phyloP scores from a whole-genome alignment of 2,329 filamentous ascomycete genomes.

The Pseudogymnoascus sp. region DNA sequence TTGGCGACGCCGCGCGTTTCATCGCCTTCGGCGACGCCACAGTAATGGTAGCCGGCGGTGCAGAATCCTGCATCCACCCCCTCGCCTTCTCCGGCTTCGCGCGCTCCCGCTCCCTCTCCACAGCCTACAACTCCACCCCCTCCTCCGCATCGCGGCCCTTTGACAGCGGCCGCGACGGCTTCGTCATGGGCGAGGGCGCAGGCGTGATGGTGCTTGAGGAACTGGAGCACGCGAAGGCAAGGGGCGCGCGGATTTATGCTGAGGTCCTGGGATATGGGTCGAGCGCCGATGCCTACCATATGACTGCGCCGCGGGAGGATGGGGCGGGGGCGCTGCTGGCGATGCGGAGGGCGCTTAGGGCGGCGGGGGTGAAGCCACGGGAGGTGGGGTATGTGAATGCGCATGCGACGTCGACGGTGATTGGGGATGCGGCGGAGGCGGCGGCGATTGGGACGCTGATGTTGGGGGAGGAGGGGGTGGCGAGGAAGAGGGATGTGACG shows the following conservation, averaged over 20 bases:
- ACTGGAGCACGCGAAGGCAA: slow-evolving; percentile 71
- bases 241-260: slow-evolving; percentile 77
- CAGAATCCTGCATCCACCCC: slow-evolving; percentile 93
- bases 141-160: slow-evolving; percentile 74
- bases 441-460: slow-evolving; percentile 71
- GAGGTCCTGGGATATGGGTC: slow-evolving; percentile 84
- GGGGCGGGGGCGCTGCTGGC: slow-evolving; percentile 74
- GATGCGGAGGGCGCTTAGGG: slow-evolving; percentile 74
- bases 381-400: slow-evolving; percentile 90
- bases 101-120: slow-evolving; percentile 76
- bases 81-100: slow-evolving; percentile 88
- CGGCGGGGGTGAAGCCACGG: slow-evolving; percentile 59
- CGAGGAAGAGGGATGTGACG: slow-evolving; percentile 56
- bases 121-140: slow-evolving; percentile 67
- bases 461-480: slow-evolving; percentile 60
- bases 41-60: slow-evolving; percentile 92
- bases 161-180: slow-evolving; percentile 69
- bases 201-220: slow-evolving; percentile 85
- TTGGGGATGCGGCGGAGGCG: slow-evolving; percentile 87
- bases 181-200: slow-evolving; percentile 89
- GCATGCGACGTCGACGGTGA: slow-evolving; percentile 78
- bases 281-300: slow-evolving; percentile 84
- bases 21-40: slow-evolving; percentile 87
- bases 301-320: slow-evolving; percentile 80
- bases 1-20: slow-evolving; percentile 89